These are phyloP conservation scores for Elaeis guineensis DNA, from an alignment of 176 grass and related monocot genomes.

Conservation along the genomic window DNA sequence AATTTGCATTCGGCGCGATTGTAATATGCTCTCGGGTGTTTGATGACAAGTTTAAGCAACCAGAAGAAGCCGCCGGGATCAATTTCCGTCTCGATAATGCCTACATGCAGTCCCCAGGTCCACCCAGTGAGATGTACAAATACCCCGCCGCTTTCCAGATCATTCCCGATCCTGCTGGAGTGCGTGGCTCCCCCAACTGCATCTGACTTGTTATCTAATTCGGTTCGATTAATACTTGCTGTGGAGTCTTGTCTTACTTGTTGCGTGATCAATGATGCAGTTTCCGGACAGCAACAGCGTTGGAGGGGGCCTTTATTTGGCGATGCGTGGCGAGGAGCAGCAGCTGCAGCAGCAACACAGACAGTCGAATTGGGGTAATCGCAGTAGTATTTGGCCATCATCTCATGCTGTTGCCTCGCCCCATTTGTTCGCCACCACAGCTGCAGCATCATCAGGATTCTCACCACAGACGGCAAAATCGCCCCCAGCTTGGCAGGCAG, in stretches of 20 bases:
- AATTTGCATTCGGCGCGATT: too few relatives aligned
- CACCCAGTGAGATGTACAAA: constrained; percentile 1
- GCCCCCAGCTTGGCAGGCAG: constrained; percentile 48
- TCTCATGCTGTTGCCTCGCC: constrained; percentile 2
- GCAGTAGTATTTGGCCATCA: constrained; percentile 34
- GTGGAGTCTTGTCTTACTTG: not conserved
- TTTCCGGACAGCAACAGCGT: constrained; percentile 3
- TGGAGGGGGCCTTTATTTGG: constrained; percentile 40
- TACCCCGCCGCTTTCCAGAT: constrained; percentile 14
- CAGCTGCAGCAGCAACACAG: constrained; percentile 28
- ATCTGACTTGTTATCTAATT: not conserved
- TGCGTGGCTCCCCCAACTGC: constrained; percentile 16
- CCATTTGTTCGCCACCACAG: constrained; percentile 28
- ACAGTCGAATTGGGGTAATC: constrained; percentile 34
- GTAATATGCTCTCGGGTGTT: not conserved
- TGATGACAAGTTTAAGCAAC: constrained; percentile 36
- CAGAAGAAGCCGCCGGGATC: constrained; percentile 5
- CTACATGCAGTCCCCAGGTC: constrained; percentile 4
- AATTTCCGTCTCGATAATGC: constrained; percentile 16
- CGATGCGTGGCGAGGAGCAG: constrained; percentile 31
- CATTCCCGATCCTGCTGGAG: constrained; percentile 30
- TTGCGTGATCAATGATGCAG: constrained; percentile 16
- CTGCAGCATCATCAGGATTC: constrained; percentile 99
- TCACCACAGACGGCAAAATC: constrained; percentile 54
- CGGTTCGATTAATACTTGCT: too few relatives aligned